Conservation (phyloP, 805 yeast species). For the Wickerhamiella slavikovae region DNA sequence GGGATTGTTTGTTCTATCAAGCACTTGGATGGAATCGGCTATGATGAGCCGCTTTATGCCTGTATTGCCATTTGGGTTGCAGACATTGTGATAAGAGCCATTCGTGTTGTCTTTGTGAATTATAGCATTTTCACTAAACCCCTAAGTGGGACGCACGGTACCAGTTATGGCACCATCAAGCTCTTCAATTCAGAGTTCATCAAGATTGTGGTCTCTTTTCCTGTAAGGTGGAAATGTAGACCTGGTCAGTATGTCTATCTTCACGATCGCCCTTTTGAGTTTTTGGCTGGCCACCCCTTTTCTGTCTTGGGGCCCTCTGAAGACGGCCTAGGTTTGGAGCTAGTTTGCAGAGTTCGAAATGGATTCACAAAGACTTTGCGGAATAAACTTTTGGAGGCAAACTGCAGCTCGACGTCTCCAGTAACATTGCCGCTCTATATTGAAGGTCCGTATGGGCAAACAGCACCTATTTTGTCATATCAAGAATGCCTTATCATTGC, state of each 20-base stretch:
- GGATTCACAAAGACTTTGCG: slow-evolving; percentile 30
- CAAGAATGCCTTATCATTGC: slow-evolving; percentile 31
- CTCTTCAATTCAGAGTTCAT: slow-evolving; percentile 27
- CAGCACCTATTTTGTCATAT: slow-evolving; percentile 27
- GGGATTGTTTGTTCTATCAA: slow-evolving; percentile 36
- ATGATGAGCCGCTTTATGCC: slow-evolving; percentile 32
- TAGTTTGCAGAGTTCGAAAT: slow-evolving; percentile 29
- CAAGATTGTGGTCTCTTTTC: slow-evolving; percentile 29
- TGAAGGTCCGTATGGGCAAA: slow-evolving; percentile 43
- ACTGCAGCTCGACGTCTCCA: slow-evolving; percentile 17
- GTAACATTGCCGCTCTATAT: slow-evolving; percentile 24
- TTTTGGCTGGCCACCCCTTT: slow-evolving; percentile 55
- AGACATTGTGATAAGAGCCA: slow-evolving; percentile 38
- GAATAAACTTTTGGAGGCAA: slow-evolving; percentile 15
- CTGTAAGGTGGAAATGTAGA: slow-evolving; percentile 30
- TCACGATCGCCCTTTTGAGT: slow-evolving; percentile 25
- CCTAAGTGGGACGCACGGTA: slow-evolving; percentile 17
- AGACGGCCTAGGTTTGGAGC: slow-evolving; percentile 24
- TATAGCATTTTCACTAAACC: slow-evolving; percentile 17
- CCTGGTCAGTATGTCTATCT: slow-evolving; percentile 49
- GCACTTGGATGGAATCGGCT: slow-evolving; percentile 32
- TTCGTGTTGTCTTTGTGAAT: slow-evolving; percentile 24
- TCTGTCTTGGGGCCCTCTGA: slow-evolving; percentile 27
- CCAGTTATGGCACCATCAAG: slow-evolving; percentile 21
- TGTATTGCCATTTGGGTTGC: slow-evolving; percentile 44